Evolutionary conservation across 177 flowering plant genomes (phyloP).

Genomic region (Telopea speciosissima): DNA sequence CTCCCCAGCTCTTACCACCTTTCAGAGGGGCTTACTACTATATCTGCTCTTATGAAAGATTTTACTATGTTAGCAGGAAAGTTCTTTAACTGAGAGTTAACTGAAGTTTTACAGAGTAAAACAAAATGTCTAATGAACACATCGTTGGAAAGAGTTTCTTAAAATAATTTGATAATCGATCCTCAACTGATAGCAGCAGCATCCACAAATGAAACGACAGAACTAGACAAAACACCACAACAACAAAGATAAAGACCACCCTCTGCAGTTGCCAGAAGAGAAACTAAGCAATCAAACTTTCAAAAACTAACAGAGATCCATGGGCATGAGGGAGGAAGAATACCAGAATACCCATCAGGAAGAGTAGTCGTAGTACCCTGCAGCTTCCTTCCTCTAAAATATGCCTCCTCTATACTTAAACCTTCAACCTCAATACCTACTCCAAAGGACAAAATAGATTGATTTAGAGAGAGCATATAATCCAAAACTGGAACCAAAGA

Average conservation of each 20-base stretch:
- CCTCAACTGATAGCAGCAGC: background rate
- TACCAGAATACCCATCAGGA: conserved; percentile 78
- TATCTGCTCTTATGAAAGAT: no score
- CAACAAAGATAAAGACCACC: background rate
- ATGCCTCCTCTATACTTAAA: conserved; percentile 58
- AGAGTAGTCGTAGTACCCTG: conserved; percentile 64
- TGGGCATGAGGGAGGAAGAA: background rate
- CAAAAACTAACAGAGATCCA: background rate
- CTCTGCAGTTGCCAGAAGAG: no score
- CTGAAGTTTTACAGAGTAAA: no score
- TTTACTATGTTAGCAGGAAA: no score
- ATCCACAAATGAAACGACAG: background rate
- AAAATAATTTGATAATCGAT: no score
- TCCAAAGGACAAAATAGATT: background rate
- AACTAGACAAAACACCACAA: background rate
- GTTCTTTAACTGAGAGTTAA: no score
- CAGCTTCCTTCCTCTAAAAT: conserved; percentile 84
- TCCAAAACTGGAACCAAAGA: background rate
- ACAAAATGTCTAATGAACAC: no score
- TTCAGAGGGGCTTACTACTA: no score
- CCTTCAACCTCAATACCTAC: conserved; percentile 61
- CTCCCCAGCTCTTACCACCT: no score
- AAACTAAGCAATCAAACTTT: background rate
- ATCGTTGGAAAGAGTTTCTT: background rate
- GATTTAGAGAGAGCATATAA: background rate